Base-by-base conservation (phyloP, 2,329 filamentous ascomycete species). In the Aureobasidium zeae region DNA sequence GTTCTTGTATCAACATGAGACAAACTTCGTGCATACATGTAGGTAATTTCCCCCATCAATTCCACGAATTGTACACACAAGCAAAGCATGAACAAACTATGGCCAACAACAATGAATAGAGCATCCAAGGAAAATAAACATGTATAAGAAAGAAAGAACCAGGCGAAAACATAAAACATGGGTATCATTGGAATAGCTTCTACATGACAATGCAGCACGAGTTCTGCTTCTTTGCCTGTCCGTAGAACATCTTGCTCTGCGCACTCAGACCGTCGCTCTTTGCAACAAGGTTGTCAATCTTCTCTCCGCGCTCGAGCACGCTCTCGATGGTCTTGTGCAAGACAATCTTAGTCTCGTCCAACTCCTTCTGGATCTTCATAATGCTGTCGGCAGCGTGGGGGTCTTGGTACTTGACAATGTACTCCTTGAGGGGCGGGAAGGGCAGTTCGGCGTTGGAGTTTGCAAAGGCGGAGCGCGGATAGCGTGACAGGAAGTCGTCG, bases 191-290 rank as follows among this genome's bases (percentile, higher is more conserved):
- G 20, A 38, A 20, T n/a, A 12, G 26, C n/a, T n/a, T n/a, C 30
- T 47, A 75, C 71, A 75, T 76, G 38, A 76, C 63, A 32, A 66
- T 58, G 55, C 74, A 77, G 63, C 74, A 77, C 16, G 70, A 73
- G 56, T 77, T 77, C 58, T 77, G 74, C 62, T 77, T 76, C 64
- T 77, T 76, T 17, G 74, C 73, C 63, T 70, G 44, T 46, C 25
- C 24, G 65, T 96, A 96, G 64, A 98, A 98, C 83, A 93, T 89
- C 75, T 94, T 96, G 69, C 86, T 94, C 72, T 91, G 84, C 37
- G 79, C 77, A 65, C 86, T 94, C 57, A 98, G 66, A 10, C 81
- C 86, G 56, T 94, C 86, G 57, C 86, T 94, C 77, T 96, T 96
- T 51, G 81, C 81, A 33, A 96, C 89, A 55, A 98, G 67, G 56